A percentile compares a stretch with the other conserved stretches of the same genome.
phyloP scores from a whole-genome alignment of 2,329 filamentous ascomycete genomes.

The Aspergillus spinulosporus region DNA sequence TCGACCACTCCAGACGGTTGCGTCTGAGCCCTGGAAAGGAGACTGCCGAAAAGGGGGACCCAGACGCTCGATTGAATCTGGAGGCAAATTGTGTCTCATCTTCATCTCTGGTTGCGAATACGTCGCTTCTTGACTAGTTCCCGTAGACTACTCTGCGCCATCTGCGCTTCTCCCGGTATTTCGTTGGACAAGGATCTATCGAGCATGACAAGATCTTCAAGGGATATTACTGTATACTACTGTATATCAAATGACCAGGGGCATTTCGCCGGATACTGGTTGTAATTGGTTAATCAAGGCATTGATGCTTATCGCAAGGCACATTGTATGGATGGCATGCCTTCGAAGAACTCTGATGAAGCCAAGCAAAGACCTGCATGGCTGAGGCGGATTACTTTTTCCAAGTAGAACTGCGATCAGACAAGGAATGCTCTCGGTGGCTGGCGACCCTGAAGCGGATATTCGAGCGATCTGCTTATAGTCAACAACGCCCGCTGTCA shows the following conservation, averaged over 20 bases:
- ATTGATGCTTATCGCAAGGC: slow-evolving; percentile 15
- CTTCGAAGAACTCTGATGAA: background rate
- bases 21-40: slow-evolving; percentile 21
- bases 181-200: slow-evolving; percentile 16
- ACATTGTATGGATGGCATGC: background rate
- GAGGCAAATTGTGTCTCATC: slow-evolving; percentile 13
- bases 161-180: slow-evolving; percentile 12
- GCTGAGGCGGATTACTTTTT: background rate
- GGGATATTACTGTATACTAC: background rate
- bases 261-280: slow-evolving; percentile 2
- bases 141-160: slow-evolving; percentile 6
- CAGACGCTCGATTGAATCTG: slow-evolving; percentile 7
- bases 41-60: slow-evolving; percentile 18
- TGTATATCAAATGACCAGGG: background rate
- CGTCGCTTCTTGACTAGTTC: background rate
- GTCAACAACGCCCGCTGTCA: background rate
- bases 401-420: background rate
- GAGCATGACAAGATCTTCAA: background rate
- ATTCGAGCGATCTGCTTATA: slow-evolving; percentile 1
- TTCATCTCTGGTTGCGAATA: background rate
- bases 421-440: slow-evolving; percentile 1
- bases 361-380: background rate
- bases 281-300: slow-evolving; percentile 10
- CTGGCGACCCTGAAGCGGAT: slow-evolving; percentile 3
- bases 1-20: background rate